phyloP scores from a whole-genome alignment of 345 rosid genomes.

The Kandelia obovata region DNA sequence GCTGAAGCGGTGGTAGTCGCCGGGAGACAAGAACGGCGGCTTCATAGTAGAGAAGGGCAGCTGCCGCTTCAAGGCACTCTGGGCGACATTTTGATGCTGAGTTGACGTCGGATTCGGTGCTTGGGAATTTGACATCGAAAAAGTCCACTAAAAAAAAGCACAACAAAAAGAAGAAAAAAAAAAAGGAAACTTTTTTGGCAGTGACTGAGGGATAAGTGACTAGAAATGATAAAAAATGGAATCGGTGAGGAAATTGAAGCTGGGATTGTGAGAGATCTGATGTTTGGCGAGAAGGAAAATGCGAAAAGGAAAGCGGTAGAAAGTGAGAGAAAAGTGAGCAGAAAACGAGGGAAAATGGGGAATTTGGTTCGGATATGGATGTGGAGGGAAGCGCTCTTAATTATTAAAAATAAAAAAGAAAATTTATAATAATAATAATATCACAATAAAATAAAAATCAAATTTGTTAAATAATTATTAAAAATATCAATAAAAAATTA shows the following conservation, averaged over 20 bases:
- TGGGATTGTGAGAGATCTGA: conserved; percentile 38
- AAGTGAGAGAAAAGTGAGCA: conserved; percentile 33
- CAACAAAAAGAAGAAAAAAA: background rate
- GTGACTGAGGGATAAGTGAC: conserved; percentile 13
- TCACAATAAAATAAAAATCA: background rate
- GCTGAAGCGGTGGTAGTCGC: conserved; percentile 68
- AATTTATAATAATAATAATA: background rate
- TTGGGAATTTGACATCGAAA: conserved; percentile 49
- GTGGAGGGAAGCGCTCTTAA: conserved; percentile 72
- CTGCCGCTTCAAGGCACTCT: conserved; percentile 39
- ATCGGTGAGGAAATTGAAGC: conserved; percentile 10
- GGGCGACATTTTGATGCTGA: conserved; percentile 20
- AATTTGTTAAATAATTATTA: too few relatives aligned
- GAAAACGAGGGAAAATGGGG: conserved; percentile 72
- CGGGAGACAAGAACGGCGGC: conserved; percentile 64
- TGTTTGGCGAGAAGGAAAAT: background rate
- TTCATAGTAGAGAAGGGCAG: conserved; percentile 58
- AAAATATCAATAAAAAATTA: too few relatives aligned
- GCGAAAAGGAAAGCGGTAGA: conserved; percentile 42
- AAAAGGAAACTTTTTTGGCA: conserved; percentile 5
- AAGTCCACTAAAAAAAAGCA: conserved; percentile 12
- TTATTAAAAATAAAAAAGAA: conserved; percentile 1
- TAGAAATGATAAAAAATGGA: conserved; percentile 13
- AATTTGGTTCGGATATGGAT: conserved; percentile 92
- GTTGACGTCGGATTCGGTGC: conserved; percentile 28